Evolutionary conservation across 2,329 filamentous ascomycete genomes (phyloP), one percentile per base, ranked within the genome.

Genomic region (Colletotrichum sp.): DNA sequence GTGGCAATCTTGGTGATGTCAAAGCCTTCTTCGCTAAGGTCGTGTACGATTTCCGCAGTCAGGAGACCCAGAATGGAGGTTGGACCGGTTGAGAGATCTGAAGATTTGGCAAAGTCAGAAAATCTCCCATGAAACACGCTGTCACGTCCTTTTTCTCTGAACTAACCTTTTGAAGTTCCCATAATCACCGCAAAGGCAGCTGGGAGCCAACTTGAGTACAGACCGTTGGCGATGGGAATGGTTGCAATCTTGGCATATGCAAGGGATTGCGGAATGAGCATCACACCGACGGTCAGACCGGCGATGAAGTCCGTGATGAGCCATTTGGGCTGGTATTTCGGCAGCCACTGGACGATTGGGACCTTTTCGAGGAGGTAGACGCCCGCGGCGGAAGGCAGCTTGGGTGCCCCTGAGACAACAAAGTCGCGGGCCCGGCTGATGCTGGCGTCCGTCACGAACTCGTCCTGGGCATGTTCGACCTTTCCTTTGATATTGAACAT

Each of bases 21-120:
- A 74, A 83, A 85, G 15, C 79, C 72, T 48, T 90, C 86, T 80
- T 81, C 27, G 85, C 81, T 4, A 18, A 93, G 83, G 56, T 90
- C 87, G 27, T 86, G 83, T 36, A 94, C 87, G 61, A 92, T 91
- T 73, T 93, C 89, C 18, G 91, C 89, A 0, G 91, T 93, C 32
- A 93, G 85, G 3, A 94, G 87, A 12, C 91, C 91, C 71, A 93
- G 88, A 22, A 93, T 88, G 0, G 91, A 93, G 0, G 92, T 94
- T 15, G 92, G 92, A 6, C 92, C 91, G 1, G 89, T 90, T 1
- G 91, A 93, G 6, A 94, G 82, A 80, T 93, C 91, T 91, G 56
- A 5, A 22, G 7, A 60, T 16, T 5, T 9, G 0, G 52, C 10
- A 2, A 25, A n/a, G 78, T 75, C 13, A 39, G 64, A 52, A 18